Evolutionary conservation across 2,329 filamentous ascomycete species (phyloP).

Genomic region (Falciphora oryzae): DNA sequence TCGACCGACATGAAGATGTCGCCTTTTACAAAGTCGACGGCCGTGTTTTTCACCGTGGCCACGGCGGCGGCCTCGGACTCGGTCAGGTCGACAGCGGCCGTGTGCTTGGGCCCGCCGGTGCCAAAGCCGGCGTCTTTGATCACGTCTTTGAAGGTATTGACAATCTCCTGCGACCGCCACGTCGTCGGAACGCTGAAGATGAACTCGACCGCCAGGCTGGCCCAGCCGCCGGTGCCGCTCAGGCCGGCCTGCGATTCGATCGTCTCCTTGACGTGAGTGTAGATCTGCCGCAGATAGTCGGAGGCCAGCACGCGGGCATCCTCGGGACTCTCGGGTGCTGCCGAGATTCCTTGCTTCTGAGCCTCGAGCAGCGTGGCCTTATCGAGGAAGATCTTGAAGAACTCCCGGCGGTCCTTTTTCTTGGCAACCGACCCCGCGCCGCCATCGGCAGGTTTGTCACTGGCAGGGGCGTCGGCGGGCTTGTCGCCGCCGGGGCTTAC

Average conservation of each 20-base stretch:
- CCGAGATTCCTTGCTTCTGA: constrained; percentile 32
- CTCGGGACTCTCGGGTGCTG: constrained; percentile 32
- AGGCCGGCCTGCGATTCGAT: constrained; percentile 34
- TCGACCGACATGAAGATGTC: constrained; percentile 39
- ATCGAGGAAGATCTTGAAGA: constrained; percentile 53
- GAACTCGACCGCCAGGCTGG: constrained; percentile 41
- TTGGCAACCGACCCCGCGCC: neutral
- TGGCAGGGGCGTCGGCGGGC: no score
- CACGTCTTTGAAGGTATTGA: constrained; percentile 44
- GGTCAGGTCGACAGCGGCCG: constrained; percentile 37
- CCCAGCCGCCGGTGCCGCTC: constrained; percentile 31
- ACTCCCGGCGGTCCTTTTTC: constrained; percentile 30
- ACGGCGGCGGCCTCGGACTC: constrained; percentile 44
- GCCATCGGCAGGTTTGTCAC: no score
- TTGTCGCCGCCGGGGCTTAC: no score
- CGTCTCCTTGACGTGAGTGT: constrained; percentile 40
- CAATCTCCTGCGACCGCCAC: constrained; percentile 43
- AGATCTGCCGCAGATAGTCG: constrained; percentile 44
- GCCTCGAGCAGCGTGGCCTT: constrained; percentile 29
- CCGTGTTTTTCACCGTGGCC: constrained; percentile 37
- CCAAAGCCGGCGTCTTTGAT: constrained; percentile 45
- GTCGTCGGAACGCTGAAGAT: constrained; percentile 54
- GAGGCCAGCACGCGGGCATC: constrained; percentile 41
- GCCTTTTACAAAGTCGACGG: constrained; percentile 30
- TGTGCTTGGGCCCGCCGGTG: constrained; percentile 28